These are phyloP conservation scores for Leccinum incarnatum DNA, from an alignment of 768 basidiomycete species.

Conservation along the genomic window DNA sequence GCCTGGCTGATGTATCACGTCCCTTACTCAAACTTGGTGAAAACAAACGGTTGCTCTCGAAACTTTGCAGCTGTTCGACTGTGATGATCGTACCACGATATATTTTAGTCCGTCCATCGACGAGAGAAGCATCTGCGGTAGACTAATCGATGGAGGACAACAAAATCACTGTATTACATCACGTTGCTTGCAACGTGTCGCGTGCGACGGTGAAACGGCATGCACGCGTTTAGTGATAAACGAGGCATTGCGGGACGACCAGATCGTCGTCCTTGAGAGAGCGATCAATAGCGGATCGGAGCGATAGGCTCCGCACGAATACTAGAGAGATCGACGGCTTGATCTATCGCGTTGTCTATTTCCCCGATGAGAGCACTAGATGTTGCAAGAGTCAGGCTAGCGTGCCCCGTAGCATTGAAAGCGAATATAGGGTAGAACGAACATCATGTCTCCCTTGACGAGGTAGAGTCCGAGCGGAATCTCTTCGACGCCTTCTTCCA, in stretches of 20 bases:
- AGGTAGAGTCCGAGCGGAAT: slow-evolving; percentile 92
- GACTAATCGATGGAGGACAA: background rate
- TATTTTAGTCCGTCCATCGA: background rate
- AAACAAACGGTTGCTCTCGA: background rate
- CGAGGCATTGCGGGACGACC: background rate
- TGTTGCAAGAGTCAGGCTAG: background rate
- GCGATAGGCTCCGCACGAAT: slow-evolving; percentile 88
- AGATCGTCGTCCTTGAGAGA: background rate
- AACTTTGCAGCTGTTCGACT: background rate
- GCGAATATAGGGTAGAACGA: slow-evolving; percentile 34
- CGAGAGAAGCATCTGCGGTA: background rate
- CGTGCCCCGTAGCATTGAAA: background rate
- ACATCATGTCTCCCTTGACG: slow-evolving; percentile 99
- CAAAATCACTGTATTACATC: background rate
- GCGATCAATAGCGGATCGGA: slow-evolving; percentile 66
- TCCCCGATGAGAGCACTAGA: slow-evolving; percentile 76
- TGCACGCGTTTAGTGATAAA: background rate
- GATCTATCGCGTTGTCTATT: slow-evolving; percentile 80
- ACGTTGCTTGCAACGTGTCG: background rate
- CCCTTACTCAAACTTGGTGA: no score
- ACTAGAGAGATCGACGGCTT: slow-evolving; percentile 62
- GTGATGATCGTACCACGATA: background rate
- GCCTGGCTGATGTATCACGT: no score
- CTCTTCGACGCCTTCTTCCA: slow-evolving; percentile 92
- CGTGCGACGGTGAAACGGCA: background rate